Percentiles rank a stretch among this genome's conserved stretches.
Conservation (phyloP, 352 stramenopile species). For the Phytophthora palmivora region DNA sequence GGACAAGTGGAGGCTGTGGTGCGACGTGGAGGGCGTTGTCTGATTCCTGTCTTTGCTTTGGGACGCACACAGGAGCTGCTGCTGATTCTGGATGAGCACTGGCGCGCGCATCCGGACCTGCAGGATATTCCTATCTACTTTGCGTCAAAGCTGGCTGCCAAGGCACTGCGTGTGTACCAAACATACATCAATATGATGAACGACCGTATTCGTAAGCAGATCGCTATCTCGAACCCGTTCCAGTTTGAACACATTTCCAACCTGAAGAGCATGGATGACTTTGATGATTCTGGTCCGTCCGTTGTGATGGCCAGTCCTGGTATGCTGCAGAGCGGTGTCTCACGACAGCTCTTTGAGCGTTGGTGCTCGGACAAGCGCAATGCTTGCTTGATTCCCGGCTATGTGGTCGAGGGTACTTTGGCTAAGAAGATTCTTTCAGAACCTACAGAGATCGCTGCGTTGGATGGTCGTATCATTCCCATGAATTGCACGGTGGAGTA, state of each 20-base stretch:
- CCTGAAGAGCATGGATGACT: slow-evolving; percentile 96
- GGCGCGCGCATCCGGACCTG: slow-evolving; percentile 93
- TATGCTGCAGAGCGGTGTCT: slow-evolving; percentile 99
- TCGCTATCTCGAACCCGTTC: slow-evolving; percentile 98
- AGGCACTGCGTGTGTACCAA: slow-evolving; percentile 98
- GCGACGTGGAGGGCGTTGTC: slow-evolving; percentile 94
- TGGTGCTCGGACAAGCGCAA: slow-evolving; percentile 99
- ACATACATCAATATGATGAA: slow-evolving; percentile 99
- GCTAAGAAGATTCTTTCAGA: slow-evolving; percentile 97
- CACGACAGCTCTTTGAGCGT: slow-evolving; percentile 96
- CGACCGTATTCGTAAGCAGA: slow-evolving; percentile 96
- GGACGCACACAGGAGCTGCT: slow-evolving; percentile 98
- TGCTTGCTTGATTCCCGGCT: slow-evolving; percentile 98
- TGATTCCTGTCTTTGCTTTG: slow-evolving; percentile 99
- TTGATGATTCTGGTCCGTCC: slow-evolving; percentile 97
- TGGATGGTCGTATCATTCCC: slow-evolving; percentile 94
- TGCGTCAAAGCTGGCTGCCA: slow-evolving; percentile 96
- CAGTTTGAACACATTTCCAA: slow-evolving; percentile 98
- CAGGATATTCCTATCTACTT: slow-evolving; percentile 99
- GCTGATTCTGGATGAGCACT: slow-evolving; percentile 99
- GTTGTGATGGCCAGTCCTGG: slow-evolving; percentile 99
- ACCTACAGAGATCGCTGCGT: slow-evolving; percentile 94
- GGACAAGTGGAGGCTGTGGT: slow-evolving; percentile 97
- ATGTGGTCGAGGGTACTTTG: slow-evolving; percentile 98
- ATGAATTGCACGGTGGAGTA: slow-evolving; percentile 97